A percentile compares a stretch with the other conserved stretches of the same genome.
Conservation (phyloP, 1,139 yeast genomes). For the Fermentozyma sake region DNA sequence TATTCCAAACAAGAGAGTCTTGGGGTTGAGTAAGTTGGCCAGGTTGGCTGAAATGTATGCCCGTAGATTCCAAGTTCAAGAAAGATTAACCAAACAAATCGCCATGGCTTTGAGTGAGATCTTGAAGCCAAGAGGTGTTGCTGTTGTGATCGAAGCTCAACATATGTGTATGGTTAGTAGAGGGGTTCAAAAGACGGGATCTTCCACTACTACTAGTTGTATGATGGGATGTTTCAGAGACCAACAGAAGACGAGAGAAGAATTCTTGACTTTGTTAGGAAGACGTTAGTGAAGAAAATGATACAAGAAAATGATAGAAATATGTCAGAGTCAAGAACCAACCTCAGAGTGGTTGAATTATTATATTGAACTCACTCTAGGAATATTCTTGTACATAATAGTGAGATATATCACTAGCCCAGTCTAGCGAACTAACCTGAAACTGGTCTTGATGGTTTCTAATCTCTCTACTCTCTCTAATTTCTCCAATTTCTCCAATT, state of each 20-base stretch:
- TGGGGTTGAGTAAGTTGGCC: slow-evolving; percentile 91
- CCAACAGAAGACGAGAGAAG: slow-evolving; percentile 93
- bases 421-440: too few relatives aligned
- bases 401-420: too few relatives aligned
- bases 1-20: slow-evolving; percentile 91
- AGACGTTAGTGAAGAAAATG: too few relatives aligned
- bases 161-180: slow-evolving; percentile 99
- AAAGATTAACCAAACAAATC: slow-evolving; percentile 90
- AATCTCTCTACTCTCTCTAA: too few relatives aligned
- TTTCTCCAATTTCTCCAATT: too few relatives aligned
- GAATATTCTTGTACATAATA: too few relatives aligned
- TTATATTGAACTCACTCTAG: too few relatives aligned
- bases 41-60: slow-evolving; percentile 96
- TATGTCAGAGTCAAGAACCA: too few relatives aligned
- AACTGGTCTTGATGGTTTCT: too few relatives aligned
- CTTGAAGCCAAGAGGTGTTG: slow-evolving; percentile 92
- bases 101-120: slow-evolving; percentile 94
- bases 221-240: slow-evolving; percentile 95
- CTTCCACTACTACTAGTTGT: slow-evolving; percentile 90
- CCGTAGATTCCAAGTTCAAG: slow-evolving; percentile 94
- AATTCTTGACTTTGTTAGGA: slow-evolving; percentile 78
- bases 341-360: too few relatives aligned
- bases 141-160: slow-evolving; percentile 95
- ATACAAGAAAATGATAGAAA: background rate
- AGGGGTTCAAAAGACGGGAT: slow-evolving; percentile 94